Percentiles rank a stretch among this genome's conserved stretches.
Evolutionary conservation across 1,284 basidiomycete species (phyloP).

Genomic region (Ceratorhiza oryzae-sativae): DNA sequence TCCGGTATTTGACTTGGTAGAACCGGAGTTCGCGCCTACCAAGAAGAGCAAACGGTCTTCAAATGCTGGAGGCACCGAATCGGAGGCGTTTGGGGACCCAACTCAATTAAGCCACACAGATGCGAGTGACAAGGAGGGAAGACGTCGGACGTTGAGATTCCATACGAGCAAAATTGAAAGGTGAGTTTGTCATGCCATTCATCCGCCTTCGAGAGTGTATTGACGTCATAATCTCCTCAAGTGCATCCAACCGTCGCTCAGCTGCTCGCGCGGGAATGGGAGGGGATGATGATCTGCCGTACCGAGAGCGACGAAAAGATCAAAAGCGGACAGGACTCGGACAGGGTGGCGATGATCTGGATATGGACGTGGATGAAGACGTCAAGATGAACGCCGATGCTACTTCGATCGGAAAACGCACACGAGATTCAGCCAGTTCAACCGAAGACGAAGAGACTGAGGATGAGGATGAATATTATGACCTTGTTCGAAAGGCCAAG

Average conservation of each 20-base stretch:
- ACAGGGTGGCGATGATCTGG: constrained; percentile 65
- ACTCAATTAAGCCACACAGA: constrained; percentile 73
- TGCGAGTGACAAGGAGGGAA: constrained; percentile 79
- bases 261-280: constrained; percentile 53
- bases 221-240: not conserved
- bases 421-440: constrained; percentile 15
- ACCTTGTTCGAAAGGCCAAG: constrained; percentile 78
- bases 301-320: constrained; percentile 68
- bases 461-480: constrained; percentile 78
- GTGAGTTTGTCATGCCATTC: not conserved
- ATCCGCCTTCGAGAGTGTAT: not conserved
- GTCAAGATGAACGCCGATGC: constrained; percentile 53
- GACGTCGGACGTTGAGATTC: constrained; percentile 84
- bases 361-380: constrained; percentile 59
- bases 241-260: constrained; percentile 57
- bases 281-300: constrained; percentile 91
- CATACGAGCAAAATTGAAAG: constrained; percentile 84
- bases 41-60: constrained; percentile 49
- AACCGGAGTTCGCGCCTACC: constrained; percentile 60
- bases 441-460: constrained; percentile 52
- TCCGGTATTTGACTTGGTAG: constrained; percentile 72
- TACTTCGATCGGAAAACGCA: constrained; percentile 35
- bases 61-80: constrained; percentile 45
- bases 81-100: constrained; percentile 78
- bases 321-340: constrained; percentile 61